phyloP scores from a whole-genome alignment of 345 rosid species.

The Luvunga scandens region DNA sequence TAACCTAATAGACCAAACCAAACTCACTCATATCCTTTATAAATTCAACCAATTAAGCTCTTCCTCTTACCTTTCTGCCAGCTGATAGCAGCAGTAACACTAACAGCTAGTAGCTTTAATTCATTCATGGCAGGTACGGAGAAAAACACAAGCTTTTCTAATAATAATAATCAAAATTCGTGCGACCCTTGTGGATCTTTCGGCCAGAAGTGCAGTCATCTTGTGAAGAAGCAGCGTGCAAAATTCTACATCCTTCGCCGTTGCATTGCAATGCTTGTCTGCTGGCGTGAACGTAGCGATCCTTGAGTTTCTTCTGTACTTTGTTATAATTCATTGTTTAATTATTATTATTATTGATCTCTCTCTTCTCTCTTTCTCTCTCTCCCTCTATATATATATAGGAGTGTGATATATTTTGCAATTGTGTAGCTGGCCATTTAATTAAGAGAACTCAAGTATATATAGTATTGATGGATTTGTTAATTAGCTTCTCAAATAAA shows the following conservation, averaged over 20 bases:
- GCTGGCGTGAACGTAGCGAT: slow-evolving; percentile 56
- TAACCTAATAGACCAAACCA: not conserved
- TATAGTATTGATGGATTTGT: slow-evolving; percentile 7
- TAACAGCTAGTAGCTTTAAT: not conserved
- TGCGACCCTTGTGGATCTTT: slow-evolving; percentile 58
- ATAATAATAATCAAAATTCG: slow-evolving; percentile 17
- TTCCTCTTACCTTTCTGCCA: slow-evolving; percentile 7
- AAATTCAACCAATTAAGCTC: slow-evolving; percentile 11
- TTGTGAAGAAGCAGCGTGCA: slow-evolving; percentile 74
- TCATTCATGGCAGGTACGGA: slow-evolving; percentile 30
- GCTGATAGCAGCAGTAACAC: not conserved
- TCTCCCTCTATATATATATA: not conserved
- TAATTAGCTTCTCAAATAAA: slow-evolving; percentile 2
- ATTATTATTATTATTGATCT: not conserved
- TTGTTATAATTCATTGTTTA: not conserved
- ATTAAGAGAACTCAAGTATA: not conserved
- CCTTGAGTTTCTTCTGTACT: not conserved
- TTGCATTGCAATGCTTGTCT: slow-evolving; percentile 73
- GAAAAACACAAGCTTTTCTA: not conserved
- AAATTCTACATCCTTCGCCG: slow-evolving; percentile 80
- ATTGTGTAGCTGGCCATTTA: not conserved
- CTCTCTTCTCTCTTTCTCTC: too few species aligned
- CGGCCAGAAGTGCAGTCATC: slow-evolving; percentile 68
- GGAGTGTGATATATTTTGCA: not conserved
- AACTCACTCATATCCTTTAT: slow-evolving; percentile 10